Percentiles rank a stretch among this genome's conserved stretches.
These are phyloP conservation scores for Exidia glandulosa DNA, from an alignment of 768 basidiomycete species.

Conservation along the genomic window DNA sequence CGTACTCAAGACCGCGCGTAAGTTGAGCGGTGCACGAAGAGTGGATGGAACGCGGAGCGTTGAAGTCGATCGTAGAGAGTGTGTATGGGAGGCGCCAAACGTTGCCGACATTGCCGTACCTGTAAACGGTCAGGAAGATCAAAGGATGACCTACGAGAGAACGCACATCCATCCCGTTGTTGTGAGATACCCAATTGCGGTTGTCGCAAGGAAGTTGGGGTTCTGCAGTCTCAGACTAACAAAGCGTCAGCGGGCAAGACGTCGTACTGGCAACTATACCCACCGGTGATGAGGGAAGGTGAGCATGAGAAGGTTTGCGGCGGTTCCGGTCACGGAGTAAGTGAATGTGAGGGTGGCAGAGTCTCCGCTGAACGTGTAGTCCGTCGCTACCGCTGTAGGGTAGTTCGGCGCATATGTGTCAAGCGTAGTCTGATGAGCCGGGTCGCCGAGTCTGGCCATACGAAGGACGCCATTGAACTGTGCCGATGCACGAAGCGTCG, in stretches of 20 bases:
- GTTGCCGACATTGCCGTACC: constrained; percentile 22
- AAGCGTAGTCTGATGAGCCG: constrained; percentile 18
- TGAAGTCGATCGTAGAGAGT: constrained; percentile 23
- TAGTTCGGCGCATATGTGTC: constrained; percentile 22
- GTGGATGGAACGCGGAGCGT: constrained; percentile 22
- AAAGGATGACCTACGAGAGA: too few species aligned
- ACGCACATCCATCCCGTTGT: constrained; percentile 26
- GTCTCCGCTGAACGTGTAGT: constrained; percentile 21
- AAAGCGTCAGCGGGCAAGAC: not conserved
- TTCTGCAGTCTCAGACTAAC: not conserved
- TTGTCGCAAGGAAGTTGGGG: constrained; percentile 16
- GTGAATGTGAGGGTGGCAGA: constrained; percentile 22
- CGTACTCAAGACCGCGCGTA: constrained; percentile 16
- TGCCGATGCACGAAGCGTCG: constrained; percentile 14
- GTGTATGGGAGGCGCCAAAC: constrained; percentile 21
- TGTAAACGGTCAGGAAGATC: too few species aligned
- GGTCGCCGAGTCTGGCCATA: constrained; percentile 7
- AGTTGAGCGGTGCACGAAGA: constrained; percentile 19
- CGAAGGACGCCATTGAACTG: constrained; percentile 20
- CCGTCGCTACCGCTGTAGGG: constrained; percentile 17
- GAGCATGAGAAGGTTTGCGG: constrained; percentile 21
- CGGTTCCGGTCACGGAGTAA: constrained; percentile 18
- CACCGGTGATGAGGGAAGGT: constrained; percentile 27
- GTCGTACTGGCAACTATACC: constrained; percentile 10
- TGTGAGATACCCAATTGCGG: constrained; percentile 20